Conservation (phyloP, 1,139 yeast genomes). For the Yamadazyma sp. region DNA sequence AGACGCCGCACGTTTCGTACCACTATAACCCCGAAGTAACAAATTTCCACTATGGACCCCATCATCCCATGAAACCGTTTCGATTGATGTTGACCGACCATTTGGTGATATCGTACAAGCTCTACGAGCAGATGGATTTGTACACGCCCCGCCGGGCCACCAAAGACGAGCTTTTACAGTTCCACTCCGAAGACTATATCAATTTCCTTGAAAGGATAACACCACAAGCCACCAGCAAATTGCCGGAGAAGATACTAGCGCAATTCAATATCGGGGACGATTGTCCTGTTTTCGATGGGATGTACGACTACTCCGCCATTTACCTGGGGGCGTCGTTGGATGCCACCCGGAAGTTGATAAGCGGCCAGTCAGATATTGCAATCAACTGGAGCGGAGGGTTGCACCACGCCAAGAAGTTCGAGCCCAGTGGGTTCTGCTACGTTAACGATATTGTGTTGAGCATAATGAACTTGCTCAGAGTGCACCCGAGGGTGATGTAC, state of each 20-base stretch:
- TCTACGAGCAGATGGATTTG: conserved; percentile 87
- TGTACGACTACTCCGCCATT: conserved; percentile 91
- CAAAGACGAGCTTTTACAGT: conserved; percentile 69
- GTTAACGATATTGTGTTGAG: conserved; percentile 71
- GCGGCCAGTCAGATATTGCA: conserved; percentile 95
- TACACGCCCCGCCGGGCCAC: conserved; percentile 84
- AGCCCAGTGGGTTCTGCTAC: conserved; percentile 96
- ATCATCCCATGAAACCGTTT: conserved; percentile 99
- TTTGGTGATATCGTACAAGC: conserved; percentile 77
- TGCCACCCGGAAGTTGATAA: conserved; percentile 88
- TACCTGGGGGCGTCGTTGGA: conserved; percentile 98
- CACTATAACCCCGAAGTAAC: conserved; percentile 85
- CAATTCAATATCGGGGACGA: conserved; percentile 96
- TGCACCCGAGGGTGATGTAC: conserved; percentile 93
- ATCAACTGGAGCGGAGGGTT: conserved; percentile 97
- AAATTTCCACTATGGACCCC: conserved; percentile 83
- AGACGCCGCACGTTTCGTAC: conserved; percentile 64
- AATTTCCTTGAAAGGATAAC: conserved; percentile 78
- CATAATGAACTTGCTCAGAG: conserved; percentile 81
- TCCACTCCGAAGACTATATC: conserved; percentile 87
- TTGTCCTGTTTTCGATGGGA: conserved; percentile 95
- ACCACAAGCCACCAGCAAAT: conserved; percentile 70
- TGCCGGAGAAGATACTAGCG: conserved; percentile 55
- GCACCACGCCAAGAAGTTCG: conserved; percentile 95
- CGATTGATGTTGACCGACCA: conserved; percentile 93